Conservation (phyloP, 495 filamentous ascomycete genomes). For the Staphylotrichum tortipilum region DNA sequence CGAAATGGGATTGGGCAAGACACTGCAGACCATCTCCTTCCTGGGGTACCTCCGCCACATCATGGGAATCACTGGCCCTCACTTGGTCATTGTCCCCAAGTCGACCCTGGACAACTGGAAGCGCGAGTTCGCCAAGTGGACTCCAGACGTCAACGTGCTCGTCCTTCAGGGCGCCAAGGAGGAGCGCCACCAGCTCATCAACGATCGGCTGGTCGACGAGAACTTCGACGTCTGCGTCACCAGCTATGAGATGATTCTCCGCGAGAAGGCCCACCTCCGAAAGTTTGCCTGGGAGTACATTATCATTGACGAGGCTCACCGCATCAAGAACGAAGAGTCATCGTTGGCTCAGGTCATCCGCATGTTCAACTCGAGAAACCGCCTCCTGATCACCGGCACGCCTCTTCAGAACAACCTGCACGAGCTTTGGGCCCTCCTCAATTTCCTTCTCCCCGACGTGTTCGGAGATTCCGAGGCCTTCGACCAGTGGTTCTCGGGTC, state of each 20-base stretch:
- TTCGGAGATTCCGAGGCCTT: slow-evolving; percentile 98
- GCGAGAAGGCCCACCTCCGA: slow-evolving; percentile 90
- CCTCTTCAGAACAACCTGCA: slow-evolving; percentile 98
- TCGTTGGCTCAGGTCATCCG: slow-evolving; percentile 95
- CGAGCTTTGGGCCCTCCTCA: slow-evolving; percentile 97
- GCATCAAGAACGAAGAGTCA: slow-evolving; percentile 99
- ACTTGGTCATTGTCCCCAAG: slow-evolving; percentile 89
- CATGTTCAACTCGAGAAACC: slow-evolving; percentile 91
- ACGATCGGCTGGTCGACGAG: slow-evolving; percentile 80
- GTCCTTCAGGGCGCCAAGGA: slow-evolving; percentile 96
- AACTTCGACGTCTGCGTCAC: slow-evolving; percentile 45
- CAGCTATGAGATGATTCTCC: slow-evolving; percentile 50
- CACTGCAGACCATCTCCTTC: slow-evolving; percentile 82
- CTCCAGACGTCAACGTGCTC: slow-evolving; percentile 87
- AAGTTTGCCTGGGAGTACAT: slow-evolving; percentile 99
- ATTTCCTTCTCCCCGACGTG: slow-evolving; percentile 94
- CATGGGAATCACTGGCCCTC: slow-evolving; percentile 80
- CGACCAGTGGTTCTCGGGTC: slow-evolving; percentile 92
- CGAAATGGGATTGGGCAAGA: slow-evolving; percentile 96
- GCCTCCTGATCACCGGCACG: slow-evolving; percentile 92
- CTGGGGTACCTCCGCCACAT: slow-evolving; percentile 89
- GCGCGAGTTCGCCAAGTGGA: slow-evolving; percentile 88
- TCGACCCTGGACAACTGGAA: slow-evolving; percentile 99
- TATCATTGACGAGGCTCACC: slow-evolving; percentile 97
- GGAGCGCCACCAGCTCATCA: slow-evolving; percentile 78